Base-by-base conservation (phyloP, 306 rosid species). In the Geum urbanum region DNA sequence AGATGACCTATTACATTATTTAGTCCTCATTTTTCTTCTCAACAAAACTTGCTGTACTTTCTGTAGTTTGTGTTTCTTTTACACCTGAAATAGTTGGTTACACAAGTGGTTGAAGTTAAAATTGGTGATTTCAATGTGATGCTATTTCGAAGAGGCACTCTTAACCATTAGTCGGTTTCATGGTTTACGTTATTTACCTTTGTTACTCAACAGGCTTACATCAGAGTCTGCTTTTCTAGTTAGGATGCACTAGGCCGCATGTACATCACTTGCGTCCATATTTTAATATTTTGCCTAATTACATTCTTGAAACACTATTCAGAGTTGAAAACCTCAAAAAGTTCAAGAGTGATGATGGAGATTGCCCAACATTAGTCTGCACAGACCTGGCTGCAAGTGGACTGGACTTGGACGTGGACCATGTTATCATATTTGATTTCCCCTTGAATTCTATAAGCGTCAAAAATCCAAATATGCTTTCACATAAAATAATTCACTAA, bases 371-470 rank as follows among this genome's bases (percentile, higher is more conserved):
- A 35, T 79, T 94, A 72, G 97, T 94, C 57, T 94, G 97, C 91
- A 87, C 99, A 0, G 99, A 94, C 73, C 76, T 94, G 88, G 99
- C 99, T 71, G 97, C 99, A 32, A 81, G 99, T 76, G 99, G 99
- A 74, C 85, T 94, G 67, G 99, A 94, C 85, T 72, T 94, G 88
- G 95, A 88, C 74, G 97, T 94, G 15, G 97, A 94, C 83, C 99
- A 91, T 74, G 99, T 94, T 72, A 84, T 94, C 64, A 94, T 94
- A 97, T 94, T 94, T 78, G 99, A 94, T 85, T 94, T 94, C 57
- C 97, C 99, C 18, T 74, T 67, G 74, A 94, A 85, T 67, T 91
- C 99, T 44, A 96, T 94, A 72, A 83, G 96, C 63, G 67, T 76
- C 63, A 41, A 55, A 63, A 14, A 46, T 66, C 16, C 73, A 40